phyloP scores from a whole-genome alignment of 257 asterid genomes.

The Solanum stenotomum region DNA sequence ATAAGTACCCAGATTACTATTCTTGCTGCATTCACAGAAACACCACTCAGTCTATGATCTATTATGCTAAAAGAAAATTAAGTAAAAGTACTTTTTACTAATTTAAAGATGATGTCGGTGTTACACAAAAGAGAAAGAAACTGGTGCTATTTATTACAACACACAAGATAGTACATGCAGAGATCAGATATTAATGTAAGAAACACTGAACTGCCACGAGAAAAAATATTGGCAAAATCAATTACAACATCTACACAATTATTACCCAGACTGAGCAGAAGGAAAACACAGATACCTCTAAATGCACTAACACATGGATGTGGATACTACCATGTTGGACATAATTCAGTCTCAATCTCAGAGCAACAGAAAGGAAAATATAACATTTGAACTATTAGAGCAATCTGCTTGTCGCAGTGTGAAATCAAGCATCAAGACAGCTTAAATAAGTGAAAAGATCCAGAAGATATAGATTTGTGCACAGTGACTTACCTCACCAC shows the following conservation, averaged over 20 bases:
- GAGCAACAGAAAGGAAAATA: neutral
- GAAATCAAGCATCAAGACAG: neutral
- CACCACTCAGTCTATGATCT: neutral
- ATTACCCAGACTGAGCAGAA: neutral
- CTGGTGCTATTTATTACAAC: neutral
- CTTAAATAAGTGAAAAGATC: neutral
- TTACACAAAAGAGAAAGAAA: neutral
- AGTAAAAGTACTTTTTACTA: neutral
- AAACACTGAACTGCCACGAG: neutral
- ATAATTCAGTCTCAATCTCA: neutral
- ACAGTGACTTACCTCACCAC: constrained; percentile 59
- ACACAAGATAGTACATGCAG: neutral
- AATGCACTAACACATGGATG: neutral
- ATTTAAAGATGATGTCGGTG: neutral
- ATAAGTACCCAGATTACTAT: neutral
- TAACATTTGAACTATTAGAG: neutral
- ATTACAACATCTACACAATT: neutral
- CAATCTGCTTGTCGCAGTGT: neutral
- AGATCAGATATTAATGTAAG: neutral
- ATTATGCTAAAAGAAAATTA: neutral
- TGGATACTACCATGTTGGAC: neutral
- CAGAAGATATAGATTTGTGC: neutral
- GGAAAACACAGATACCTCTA: neutral
- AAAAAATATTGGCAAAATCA: neutral
- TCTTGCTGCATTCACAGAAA: neutral